Evolutionary conservation across 176 grass and related monocot genomes (phyloP).

Genomic region (Carex kokanica): DNA sequence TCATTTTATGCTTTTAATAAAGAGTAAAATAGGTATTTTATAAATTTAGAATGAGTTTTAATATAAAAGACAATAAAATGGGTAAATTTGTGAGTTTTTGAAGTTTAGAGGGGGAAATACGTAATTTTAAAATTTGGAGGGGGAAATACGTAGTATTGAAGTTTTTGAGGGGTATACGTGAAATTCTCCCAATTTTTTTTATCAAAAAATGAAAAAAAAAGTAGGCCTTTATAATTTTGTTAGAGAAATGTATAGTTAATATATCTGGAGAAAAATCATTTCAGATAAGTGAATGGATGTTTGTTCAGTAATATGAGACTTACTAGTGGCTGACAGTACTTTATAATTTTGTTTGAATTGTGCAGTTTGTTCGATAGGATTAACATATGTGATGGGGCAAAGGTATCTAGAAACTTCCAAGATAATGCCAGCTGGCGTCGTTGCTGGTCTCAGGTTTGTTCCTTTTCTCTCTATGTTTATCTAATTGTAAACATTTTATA

Average conservation of each 20-base stretch:
- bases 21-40: no score
- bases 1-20: no score
- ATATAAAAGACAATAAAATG: no score
- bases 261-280: neutral
- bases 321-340: neutral
- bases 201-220: no score
- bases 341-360: slow-evolving; percentile 23
- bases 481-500: neutral
- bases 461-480: neutral
- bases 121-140: no score
- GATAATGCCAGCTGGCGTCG: slow-evolving; percentile 88
- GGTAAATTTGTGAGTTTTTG: no score
- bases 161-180: no score
- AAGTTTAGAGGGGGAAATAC: no score
- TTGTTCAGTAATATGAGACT: neutral
- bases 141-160: no score
- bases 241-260: neutral
- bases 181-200: no score
- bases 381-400: slow-evolving; percentile 80
- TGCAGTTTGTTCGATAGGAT: slow-evolving; percentile 68
- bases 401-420: slow-evolving; percentile 84
- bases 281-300: neutral
- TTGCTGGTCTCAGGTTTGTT: slow-evolving; percentile 72
- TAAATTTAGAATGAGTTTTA: no score
- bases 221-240: no score